Evolutionary conservation across 2,329 filamentous ascomycete species (phyloP), one percentile per base, ranked within the genome.

Genomic region (Elsinoe arachidis): DNA sequence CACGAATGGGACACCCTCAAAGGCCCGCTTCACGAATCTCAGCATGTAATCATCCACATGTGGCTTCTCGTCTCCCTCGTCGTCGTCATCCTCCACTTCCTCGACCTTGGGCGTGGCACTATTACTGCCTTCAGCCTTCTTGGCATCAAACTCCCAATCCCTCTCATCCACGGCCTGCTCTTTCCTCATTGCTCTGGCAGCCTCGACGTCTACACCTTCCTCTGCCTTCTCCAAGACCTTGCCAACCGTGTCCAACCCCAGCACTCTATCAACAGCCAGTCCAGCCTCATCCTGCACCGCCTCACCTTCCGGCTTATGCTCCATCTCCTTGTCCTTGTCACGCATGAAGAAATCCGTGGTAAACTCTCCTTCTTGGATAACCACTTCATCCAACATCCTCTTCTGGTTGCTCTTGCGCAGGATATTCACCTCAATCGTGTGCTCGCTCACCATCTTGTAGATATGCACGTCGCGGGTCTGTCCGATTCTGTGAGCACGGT

Each of bases 401-500:
- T 99, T 99, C 72, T 99, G 93, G 55, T 93, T 95, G 11, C 90
- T 90, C 68, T 97, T 97, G 62, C 92, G 88, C 38, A 99, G 77
- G 60, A 99, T 99, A 67, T 99, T 99, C 67, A 92, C 92, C 72
- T 99, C 93, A 60, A 99, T 97, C 0, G 93, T 99, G 65, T 76
- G 76, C 63, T 79, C 76, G 59, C 68, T 72, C 56, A 79, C 76
- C 63, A 79, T 76, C 59, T 78, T 90, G 74, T 97, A 99, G 59
- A 99, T 97, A 70, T 97, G 92, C 33, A 99, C 93, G 69, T 99
- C 93, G 30, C 93, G 86, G 0, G 93, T 97, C 72, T 99, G 93
- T 1, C 93, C 93, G 63, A 99, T 99, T 63, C 93, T 89, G 74
- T 99, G 93, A 66, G 90, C 95, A 66, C 93, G 84, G 70, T 99